These are phyloP conservation scores for Aspergillus sp. DNA, from an alignment of 2,329 filamentous ascomycete species.

Conservation along the genomic window DNA sequence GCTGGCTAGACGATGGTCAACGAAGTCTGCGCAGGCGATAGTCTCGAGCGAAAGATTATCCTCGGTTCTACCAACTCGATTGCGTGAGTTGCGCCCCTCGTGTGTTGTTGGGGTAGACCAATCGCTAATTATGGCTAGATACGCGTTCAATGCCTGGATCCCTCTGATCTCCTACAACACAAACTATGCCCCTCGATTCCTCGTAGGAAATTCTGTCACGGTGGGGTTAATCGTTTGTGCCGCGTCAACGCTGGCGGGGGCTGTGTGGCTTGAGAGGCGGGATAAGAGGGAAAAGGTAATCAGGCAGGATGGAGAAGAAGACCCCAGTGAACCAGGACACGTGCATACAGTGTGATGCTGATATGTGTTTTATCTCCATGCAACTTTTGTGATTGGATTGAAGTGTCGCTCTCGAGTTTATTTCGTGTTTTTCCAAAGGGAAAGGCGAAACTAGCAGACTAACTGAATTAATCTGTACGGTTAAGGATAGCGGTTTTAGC, in stretches of 20 bases:
- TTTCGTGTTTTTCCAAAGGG: too few species aligned
- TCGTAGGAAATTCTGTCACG: constrained; percentile 1
- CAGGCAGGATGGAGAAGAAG: too few species aligned
- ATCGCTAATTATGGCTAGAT: background rate
- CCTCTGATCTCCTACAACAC: constrained; percentile 4
- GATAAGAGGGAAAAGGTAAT: background rate
- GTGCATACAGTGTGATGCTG: too few species aligned
- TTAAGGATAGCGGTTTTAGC: too few species aligned
- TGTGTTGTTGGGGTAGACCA: background rate
- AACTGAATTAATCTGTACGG: too few species aligned
- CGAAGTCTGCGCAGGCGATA: constrained; percentile 3
- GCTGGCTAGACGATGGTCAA: constrained; percentile 2
- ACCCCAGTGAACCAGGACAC: too few species aligned
- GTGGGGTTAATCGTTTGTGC: constrained; percentile 6
- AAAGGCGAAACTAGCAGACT: too few species aligned
- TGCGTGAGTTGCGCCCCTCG: background rate
- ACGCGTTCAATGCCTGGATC: constrained; percentile 9
- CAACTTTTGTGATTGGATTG: too few species aligned
- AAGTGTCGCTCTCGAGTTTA: too few species aligned
- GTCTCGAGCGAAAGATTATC: constrained; percentile 4
- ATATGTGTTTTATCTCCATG: too few species aligned
- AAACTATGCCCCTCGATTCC: background rate
- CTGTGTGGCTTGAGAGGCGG: constrained; percentile 1
- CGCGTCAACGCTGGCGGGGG: background rate
- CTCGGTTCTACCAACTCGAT: constrained; percentile 5